Evolutionary conservation across 139 green algal species (phyloP).

Genomic region (Chloropicon primus): DNA sequence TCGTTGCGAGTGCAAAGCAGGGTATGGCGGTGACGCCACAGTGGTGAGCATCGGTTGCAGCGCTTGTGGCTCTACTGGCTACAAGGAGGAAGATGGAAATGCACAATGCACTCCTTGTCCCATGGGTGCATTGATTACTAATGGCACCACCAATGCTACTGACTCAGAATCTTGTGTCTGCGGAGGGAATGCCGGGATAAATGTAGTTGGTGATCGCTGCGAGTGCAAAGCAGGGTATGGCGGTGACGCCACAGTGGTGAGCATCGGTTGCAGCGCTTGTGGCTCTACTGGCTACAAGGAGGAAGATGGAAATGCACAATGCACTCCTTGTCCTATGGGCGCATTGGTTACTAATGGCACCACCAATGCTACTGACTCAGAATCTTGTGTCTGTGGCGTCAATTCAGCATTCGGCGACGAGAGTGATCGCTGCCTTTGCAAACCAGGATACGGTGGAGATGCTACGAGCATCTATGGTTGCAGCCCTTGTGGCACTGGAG

Average conservation of each 20-base stretch:
- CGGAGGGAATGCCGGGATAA: not conserved
- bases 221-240: not conserved
- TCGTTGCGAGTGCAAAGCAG: not conserved
- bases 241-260: not conserved
- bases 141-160: not conserved
- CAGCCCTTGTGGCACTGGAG: not conserved
- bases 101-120: not conserved
- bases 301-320: not conserved
- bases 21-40: not conserved
- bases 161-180: not conserved
- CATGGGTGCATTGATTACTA: not conserved
- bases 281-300: not conserved
- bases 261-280: not conserved
- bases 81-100: not conserved
- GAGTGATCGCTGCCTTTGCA: not conserved
- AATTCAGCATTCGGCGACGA: not conserved
- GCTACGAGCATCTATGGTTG: not conserved
- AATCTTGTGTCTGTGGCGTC: not conserved
- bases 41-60: not conserved
- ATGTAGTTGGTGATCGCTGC: not conserved
- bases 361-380: not conserved
- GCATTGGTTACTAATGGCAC: not conserved
- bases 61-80: not conserved
- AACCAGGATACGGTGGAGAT: not conserved
- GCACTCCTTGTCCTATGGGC: not conserved